Evolutionary conservation across 495 filamentous ascomycete species (phyloP), one percentile per base, ranked within the genome.

Genomic region (Lasiosphaeria hispida): DNA sequence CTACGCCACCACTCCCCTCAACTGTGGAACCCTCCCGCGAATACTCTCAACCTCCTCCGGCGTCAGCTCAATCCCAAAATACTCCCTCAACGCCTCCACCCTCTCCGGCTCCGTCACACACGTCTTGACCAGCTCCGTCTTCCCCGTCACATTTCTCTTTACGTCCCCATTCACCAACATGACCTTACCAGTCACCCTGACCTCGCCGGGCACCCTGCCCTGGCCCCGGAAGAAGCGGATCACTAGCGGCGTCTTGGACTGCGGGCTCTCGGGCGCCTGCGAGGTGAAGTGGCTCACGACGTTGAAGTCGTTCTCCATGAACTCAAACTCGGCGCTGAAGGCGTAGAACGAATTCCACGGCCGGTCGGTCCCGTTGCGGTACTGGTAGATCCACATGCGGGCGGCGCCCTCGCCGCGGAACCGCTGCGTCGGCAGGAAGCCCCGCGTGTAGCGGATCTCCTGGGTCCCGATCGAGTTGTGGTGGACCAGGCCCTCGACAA

Each of bases 361-460:
- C 45, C 66, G 62, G 1, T 70, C 68, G 0, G 63, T 39, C 8
- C 69, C 59, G 56, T 82, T 78, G 0, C 81, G 75, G 63, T 81
- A 80, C 72, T 89, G 79, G 55, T 84, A 87, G 36, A 88, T 76
- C 86, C 85, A 89, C 23, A 82, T 63, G 53, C 77, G 77, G 23
- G 79, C 73, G 47, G 64, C 68, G 3, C 43, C 69, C 59, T 35
- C 66, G 4, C 55, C 59, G 42, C 52, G 69, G 63, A 74, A 69
- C 10, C 62, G 69, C 63, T 82, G 77, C 19, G 74, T 68, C 0
- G 71, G 66, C 18, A 87, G 78, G 39, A 72, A 78, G 2, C 73
- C 72, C 14, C 73, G 67, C 1, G 77, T 36, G 0, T 85, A 69
- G 3, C 83, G 75, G 2, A 83, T 65, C 58, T 84, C 67, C 54